Evolutionary conservation across 306 rosid species (phyloP).

Genomic region (Trifolium dubium): DNA sequence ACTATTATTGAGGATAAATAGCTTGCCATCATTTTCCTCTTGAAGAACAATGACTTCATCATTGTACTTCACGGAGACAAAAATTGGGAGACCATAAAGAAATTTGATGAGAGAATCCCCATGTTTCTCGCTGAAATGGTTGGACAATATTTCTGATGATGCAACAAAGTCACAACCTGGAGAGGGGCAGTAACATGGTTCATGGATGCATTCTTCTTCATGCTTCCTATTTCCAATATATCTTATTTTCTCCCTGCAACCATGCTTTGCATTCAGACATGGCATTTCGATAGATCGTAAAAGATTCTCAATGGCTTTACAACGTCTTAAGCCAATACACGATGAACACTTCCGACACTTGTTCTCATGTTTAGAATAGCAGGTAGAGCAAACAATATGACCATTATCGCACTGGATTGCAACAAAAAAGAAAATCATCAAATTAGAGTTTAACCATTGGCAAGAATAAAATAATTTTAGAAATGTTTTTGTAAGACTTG

Average conservation of each 20-base stretch:
- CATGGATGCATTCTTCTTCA: background rate
- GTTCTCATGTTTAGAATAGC: background rate
- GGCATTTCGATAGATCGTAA: background rate
- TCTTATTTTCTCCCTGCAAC: background rate
- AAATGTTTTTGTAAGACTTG: background rate
- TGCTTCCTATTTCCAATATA: background rate
- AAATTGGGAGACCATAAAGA: background rate
- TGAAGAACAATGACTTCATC: background rate
- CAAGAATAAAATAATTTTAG: background rate
- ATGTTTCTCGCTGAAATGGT: background rate
- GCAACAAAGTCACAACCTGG: background rate
- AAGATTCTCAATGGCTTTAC: constrained; percentile 52
- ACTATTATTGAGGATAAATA: background rate
- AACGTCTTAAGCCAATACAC: background rate
- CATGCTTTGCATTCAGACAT: background rate
- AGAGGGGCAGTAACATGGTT: background rate
- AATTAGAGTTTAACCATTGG: background rate
- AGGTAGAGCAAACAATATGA: background rate
- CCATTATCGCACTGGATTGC: background rate
- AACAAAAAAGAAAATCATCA: background rate
- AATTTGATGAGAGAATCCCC: background rate
- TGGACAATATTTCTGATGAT: background rate
- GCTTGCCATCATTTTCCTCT: background rate
- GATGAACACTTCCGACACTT: background rate
- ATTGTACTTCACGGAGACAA: background rate